Evolutionary conservation across 2,329 filamentous ascomycete species (phyloP).

Genomic region (Colletotrichum simmondsii): DNA sequence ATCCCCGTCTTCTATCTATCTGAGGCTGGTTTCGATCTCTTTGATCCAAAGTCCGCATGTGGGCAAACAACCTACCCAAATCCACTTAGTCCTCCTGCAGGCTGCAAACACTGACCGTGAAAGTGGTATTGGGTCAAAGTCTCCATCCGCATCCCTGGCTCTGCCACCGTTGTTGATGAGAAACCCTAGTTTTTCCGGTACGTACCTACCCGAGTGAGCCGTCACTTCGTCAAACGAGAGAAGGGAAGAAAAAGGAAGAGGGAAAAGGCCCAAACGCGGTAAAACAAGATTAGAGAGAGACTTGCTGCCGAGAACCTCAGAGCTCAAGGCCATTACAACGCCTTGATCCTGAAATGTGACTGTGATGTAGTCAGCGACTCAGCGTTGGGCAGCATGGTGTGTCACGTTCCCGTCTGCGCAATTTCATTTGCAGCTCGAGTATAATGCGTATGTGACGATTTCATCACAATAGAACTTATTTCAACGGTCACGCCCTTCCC

Average conservation of each 20-base stretch:
- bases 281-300: neutral
- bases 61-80: neutral
- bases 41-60: neutral
- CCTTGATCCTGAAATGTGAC: too few species aligned
- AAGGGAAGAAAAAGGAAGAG: neutral
- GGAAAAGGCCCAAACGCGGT: neutral
- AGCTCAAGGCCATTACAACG: neutral
- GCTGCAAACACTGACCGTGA: neutral
- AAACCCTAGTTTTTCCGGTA: neutral
- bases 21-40: neutral
- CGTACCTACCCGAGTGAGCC: neutral
- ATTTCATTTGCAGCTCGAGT: neutral
- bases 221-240: neutral
- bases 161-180: neutral
- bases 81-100: neutral
- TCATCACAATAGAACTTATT: neutral
- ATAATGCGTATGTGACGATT: neutral
- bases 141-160: neutral
- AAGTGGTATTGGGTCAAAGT: neutral
- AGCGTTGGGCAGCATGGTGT: neutral
- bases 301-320: neutral
- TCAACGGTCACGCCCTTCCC: neutral
- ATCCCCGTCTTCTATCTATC: conserved; percentile 5
- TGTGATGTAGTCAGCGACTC: neutral
- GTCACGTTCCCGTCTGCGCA: neutral